These are phyloP conservation scores for Amaranthus cruentus DNA, from an alignment of 148 eudicot genomes.

Conservation along the genomic window DNA sequence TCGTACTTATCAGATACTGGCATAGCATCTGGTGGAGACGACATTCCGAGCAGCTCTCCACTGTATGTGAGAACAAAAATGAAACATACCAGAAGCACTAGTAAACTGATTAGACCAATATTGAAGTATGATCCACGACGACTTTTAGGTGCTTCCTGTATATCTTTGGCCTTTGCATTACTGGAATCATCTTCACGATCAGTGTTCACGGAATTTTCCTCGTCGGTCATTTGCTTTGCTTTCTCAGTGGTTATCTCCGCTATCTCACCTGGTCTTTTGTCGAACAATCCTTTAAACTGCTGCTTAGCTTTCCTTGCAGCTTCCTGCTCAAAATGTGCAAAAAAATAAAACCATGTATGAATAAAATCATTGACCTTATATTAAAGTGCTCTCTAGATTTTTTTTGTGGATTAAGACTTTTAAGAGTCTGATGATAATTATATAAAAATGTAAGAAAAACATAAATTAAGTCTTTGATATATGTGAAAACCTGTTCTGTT, in stretches of 20 bases:
- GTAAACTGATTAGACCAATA: constrained; percentile 12
- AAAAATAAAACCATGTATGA: too few species aligned
- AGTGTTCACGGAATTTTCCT: constrained; percentile 19
- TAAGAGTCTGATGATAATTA: too few species aligned
- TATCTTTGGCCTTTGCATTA: constrained; percentile 24
- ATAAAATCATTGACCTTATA: too few species aligned
- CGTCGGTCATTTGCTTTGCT: constrained; percentile 21
- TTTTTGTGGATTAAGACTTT: too few species aligned
- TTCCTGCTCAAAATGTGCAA: constrained; percentile 44
- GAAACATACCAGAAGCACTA: constrained; percentile 11
- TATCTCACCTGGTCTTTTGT: constrained; percentile 86
- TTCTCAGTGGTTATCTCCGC: constrained; percentile 43
- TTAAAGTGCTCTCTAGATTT: too few species aligned
- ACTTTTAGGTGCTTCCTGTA: constrained; percentile 33
- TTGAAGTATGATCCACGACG: constrained; percentile 28
- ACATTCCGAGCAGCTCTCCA: constrained; percentile 20
- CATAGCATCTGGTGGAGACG: constrained; percentile 27
- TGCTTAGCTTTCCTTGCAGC: constrained; percentile 59
- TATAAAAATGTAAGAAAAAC: too few species aligned
- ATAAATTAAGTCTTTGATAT: too few species aligned
- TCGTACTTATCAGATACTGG: constrained; percentile 16
- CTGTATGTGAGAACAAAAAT: constrained; percentile 9
- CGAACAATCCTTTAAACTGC: constrained; percentile 92
- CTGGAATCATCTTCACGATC: constrained; percentile 32
- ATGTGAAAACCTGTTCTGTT: constrained; percentile 67